Evolutionary conservation across 352 stramenopile genomes (phyloP).

Genomic region (Globisporangium emineosum): DNA sequence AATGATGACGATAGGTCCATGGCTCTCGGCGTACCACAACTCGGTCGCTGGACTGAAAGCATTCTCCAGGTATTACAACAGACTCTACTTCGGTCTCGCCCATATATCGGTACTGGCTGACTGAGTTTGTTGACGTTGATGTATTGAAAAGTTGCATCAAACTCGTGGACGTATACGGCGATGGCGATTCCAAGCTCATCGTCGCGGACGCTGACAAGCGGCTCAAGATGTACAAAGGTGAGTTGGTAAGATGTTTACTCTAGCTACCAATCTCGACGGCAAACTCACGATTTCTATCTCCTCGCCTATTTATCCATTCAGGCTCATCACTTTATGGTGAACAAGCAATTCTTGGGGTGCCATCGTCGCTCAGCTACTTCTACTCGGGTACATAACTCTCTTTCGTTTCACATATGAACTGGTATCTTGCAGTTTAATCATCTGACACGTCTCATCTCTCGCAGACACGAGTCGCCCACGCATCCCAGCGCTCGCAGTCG

Average conservation of each 20-base stretch:
- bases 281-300: background rate
- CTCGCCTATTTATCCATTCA: background rate
- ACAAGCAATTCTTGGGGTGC: slow-evolving; percentile 74
- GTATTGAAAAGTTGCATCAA: slow-evolving; percentile 46
- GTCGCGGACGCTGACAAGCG: slow-evolving; percentile 76
- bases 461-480: slow-evolving; percentile 45
- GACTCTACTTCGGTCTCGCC: background rate
- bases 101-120: background rate
- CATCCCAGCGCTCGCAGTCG: slow-evolving; percentile 83
- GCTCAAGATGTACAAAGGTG: slow-evolving; percentile 89
- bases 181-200: slow-evolving; percentile 80
- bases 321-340: slow-evolving; percentile 77
- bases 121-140: background rate
- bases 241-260: background rate
- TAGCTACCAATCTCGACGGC: background rate
- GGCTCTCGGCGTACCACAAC: slow-evolving; percentile 89
- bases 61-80: slow-evolving; percentile 40
- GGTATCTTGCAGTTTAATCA: background rate
- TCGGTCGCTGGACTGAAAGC: slow-evolving; percentile 86
- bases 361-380: slow-evolving; percentile 71
- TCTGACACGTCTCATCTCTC: background rate
- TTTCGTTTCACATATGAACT: too few species aligned
- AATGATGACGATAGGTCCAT: slow-evolving; percentile 45
- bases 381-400: slow-evolving; percentile 39
- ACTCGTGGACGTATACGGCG: slow-evolving; percentile 79